Evolutionary conservation across 345 rosid species (phyloP).

Genomic region (Nasturtium officinale): DNA sequence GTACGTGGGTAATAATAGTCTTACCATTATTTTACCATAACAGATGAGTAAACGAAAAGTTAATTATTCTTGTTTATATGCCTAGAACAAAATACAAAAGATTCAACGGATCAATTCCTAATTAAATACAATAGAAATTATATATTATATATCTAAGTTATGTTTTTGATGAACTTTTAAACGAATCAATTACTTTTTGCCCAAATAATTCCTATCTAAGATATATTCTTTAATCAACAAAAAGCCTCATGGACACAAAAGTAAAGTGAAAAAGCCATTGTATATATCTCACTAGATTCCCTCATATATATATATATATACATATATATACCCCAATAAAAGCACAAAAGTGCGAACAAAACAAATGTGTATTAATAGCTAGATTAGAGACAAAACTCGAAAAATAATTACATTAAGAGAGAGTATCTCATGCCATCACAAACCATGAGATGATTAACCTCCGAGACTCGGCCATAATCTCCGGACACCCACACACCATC

Average conservation of each 20-base stretch:
- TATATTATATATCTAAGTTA: no score
- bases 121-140: no score
- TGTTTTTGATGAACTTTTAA: no score
- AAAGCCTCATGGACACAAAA: conserved; percentile 21
- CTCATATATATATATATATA: no score
- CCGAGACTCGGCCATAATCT: conserved; percentile 63
- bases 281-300: conserved; percentile 20
- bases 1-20: neutral
- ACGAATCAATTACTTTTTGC: no score
- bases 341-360: conserved; percentile 14
- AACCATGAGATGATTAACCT: conserved; percentile 86
- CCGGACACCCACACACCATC: conserved; percentile 80
- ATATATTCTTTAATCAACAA: conserved; percentile 7
- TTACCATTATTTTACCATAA: neutral
- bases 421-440: conserved; percentile 95
- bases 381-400: neutral
- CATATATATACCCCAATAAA: conserved; percentile 15
- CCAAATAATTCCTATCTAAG: neutral
- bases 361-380: neutral
- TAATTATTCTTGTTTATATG: no score
- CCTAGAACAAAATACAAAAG: no score
- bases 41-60: neutral
- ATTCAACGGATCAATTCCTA: no score
- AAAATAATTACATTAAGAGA: conserved; percentile 65
- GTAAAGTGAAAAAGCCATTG: conserved; percentile 8